A percentile compares a stretch with the other conserved stretches of the same genome.
phyloP scores from a whole-genome alignment of 2,329 filamentous ascomycete species.

The Elsinoe batatas region DNA sequence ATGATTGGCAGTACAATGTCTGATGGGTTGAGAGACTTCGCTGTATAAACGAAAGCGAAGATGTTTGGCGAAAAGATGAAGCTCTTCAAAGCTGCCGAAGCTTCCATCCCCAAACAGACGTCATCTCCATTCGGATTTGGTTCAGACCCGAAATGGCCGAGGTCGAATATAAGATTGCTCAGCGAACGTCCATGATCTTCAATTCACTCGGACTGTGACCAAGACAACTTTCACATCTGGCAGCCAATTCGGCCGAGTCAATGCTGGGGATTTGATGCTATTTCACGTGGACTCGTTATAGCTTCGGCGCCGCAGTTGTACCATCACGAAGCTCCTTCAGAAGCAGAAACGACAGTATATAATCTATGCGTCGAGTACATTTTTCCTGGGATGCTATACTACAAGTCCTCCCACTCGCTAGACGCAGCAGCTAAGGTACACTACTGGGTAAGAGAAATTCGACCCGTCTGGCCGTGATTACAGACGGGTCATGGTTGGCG shows the following conservation, averaged over 20 bases:
- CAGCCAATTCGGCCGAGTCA: neutral
- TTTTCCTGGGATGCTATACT: slow-evolving; percentile 14
- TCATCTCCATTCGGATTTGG: slow-evolving; percentile 11
- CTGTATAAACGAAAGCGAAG: neutral
- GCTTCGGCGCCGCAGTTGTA: too few relatives aligned
- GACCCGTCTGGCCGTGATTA: slow-evolving; percentile 9
- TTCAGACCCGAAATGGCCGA: neutral
- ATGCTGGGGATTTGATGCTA: neutral
- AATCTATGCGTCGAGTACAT: slow-evolving; percentile 13
- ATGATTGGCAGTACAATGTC: slow-evolving; percentile 12
- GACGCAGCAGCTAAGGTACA: slow-evolving; percentile 12
- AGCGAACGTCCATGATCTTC: neutral
- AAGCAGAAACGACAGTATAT: neutral
- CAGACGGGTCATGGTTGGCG: slow-evolving; percentile 4
- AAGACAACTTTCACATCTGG: neutral
- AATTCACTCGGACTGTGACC: too few relatives aligned
- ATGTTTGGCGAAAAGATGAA: neutral
- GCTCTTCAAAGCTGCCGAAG: slow-evolving; percentile 4
- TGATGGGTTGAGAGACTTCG: neutral
- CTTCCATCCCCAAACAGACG: slow-evolving; percentile 9
- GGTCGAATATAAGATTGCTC: neutral
- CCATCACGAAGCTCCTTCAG: neutral
- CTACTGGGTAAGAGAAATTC: slow-evolving; percentile 9
- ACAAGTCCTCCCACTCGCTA: slow-evolving; percentile 15
- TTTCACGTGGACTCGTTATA: neutral